A percentile compares a stretch with the other conserved stretches of the same genome.
These are phyloP conservation scores for Fusarium heterosporum DNA, from an alignment of 2,329 filamentous ascomycete genomes.

Conservation along the genomic window DNA sequence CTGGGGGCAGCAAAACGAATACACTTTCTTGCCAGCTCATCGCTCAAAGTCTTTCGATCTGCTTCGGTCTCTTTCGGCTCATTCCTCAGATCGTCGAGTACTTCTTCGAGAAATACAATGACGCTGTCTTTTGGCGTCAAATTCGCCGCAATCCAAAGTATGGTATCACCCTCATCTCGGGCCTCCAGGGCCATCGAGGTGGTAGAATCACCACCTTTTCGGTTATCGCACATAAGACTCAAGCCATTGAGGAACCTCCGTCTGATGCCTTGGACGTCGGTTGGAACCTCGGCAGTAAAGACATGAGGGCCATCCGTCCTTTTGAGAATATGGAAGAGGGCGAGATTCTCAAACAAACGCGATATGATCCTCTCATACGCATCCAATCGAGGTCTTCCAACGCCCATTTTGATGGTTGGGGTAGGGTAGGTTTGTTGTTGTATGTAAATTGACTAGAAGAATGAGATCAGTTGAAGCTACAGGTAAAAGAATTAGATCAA, in stretches of 20 bases:
- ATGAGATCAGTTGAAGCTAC: too few species aligned
- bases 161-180: slow-evolving; percentile 44
- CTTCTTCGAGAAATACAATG: slow-evolving; percentile 46
- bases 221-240: slow-evolving; percentile 59
- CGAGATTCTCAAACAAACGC: slow-evolving; percentile 40
- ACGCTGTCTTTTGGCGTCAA: slow-evolving; percentile 36
- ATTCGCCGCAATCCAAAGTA: slow-evolving; percentile 61
- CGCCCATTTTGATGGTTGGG: slow-evolving; percentile 8
- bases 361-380: slow-evolving; percentile 29
- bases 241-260: slow-evolving; percentile 55
- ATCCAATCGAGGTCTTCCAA: slow-evolving; percentile 32
- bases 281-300: not conserved
- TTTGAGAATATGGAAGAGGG: slow-evolving; percentile 32
- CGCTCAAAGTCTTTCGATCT: not conserved
- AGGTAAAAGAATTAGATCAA: not conserved
- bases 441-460: not conserved
- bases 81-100: slow-evolving; percentile 39
- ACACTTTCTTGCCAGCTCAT: slow-evolving; percentile 9
- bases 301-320: slow-evolving; percentile 27
- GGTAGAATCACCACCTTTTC: slow-evolving; percentile 59
- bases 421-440: not conserved
- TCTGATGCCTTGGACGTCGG: slow-evolving; percentile 9
- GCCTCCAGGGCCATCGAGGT: slow-evolving; percentile 59
- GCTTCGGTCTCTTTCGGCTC: not conserved
- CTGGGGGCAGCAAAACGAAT: slow-evolving; percentile 38